These are phyloP conservation scores for Stephanocyclus meneghinianus DNA, from an alignment of 352 stramenopile genomes.

Conservation along the genomic window DNA sequence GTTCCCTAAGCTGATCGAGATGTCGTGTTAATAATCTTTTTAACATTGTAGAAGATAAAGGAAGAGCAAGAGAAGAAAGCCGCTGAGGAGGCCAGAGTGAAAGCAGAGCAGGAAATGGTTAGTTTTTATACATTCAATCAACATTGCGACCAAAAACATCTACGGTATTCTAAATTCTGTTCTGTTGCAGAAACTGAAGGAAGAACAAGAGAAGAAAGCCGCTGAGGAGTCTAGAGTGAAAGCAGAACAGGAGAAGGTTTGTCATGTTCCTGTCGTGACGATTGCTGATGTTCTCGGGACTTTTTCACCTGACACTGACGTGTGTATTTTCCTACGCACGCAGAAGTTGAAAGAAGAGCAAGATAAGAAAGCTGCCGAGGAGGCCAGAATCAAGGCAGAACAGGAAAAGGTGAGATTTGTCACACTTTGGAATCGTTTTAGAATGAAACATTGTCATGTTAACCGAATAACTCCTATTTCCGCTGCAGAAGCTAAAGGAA, in stretches of 20 bases:
- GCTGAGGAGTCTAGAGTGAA: neutral
- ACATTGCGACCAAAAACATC: no score
- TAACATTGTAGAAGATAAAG: neutral
- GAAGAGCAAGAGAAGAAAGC: neutral
- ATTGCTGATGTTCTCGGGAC: neutral
- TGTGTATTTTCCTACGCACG: neutral
- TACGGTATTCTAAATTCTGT: no score
- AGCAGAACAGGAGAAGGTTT: neutral
- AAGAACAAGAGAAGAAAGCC: constrained; percentile 1
- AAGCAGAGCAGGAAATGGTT: neutral
- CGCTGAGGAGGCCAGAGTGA: neutral
- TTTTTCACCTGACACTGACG: neutral
- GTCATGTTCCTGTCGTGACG: neutral
- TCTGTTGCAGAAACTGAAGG: neutral
- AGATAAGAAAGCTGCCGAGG: constrained; percentile 11
- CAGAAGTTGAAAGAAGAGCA: neutral
- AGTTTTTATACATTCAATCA: neutral
- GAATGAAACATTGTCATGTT: neutral
- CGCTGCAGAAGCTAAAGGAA: neutral
- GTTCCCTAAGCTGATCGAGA: no score
- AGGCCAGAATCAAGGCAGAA: constrained; percentile 2
- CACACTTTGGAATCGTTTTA: neutral
- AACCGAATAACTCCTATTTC: neutral
- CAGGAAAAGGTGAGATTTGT: neutral
- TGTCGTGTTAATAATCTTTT: no score